These are phyloP conservation scores for Trypanosoma grayi DNA, from an alignment of 208 protist species.

Conservation along the genomic window DNA sequence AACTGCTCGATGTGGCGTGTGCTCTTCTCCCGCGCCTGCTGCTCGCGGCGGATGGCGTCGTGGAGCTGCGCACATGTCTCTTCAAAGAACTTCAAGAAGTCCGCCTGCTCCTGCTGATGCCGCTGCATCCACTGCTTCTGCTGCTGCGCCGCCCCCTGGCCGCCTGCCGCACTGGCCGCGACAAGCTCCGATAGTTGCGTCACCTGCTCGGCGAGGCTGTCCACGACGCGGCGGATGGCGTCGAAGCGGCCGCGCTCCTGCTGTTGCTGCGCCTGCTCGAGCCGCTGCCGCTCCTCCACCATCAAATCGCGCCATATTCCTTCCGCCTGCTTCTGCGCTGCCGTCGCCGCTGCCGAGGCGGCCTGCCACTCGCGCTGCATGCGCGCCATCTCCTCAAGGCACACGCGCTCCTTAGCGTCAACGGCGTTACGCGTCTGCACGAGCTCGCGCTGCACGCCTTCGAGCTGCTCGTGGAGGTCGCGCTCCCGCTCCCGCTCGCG, in stretches of 20 bases:
- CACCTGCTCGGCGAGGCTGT: not conserved
- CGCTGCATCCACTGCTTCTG: conserved; percentile 4
- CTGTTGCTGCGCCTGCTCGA: not conserved
- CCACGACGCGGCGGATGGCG: not conserved
- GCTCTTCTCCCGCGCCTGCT: conserved; percentile 14
- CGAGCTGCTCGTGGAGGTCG: conserved; percentile 10
- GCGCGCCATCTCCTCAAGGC: not conserved
- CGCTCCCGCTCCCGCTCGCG: conserved; percentile 17
- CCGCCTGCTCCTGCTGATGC: not conserved
- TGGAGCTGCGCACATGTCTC: conserved; percentile 18
- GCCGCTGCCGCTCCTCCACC: conserved; percentile 4
- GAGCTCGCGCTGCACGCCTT: not conserved
- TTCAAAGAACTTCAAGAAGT: conserved; percentile 12
- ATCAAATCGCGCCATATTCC: conserved; percentile 10
- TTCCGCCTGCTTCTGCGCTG: conserved; percentile 2
- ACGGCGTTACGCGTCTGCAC: not conserved
- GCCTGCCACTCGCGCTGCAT: conserved; percentile 12
- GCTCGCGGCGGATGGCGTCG: conserved; percentile 5
- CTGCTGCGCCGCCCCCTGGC: not conserved
- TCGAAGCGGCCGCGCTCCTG: not conserved
- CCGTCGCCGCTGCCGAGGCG: not conserved
- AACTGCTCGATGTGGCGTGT: conserved; percentile 19
- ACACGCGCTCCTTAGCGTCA: not conserved
- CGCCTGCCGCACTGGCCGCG: not conserved
- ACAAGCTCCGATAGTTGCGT: conserved; percentile 5